phyloP scores from a whole-genome alignment of 2,329 filamentous ascomycete genomes.

The Cladosporium colombiae region DNA sequence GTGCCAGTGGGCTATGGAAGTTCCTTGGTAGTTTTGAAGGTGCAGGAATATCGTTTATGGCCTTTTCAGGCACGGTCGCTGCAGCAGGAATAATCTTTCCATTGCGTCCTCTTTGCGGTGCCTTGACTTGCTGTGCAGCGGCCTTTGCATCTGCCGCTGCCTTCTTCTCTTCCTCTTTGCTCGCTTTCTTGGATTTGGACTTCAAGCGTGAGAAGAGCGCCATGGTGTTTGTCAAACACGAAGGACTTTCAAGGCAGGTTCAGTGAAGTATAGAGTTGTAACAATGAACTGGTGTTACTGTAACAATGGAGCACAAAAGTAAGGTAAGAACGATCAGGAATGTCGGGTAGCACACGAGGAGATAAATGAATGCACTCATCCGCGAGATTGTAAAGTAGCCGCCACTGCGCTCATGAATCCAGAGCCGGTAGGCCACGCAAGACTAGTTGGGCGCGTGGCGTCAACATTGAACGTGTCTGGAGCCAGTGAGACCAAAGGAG shows the following conservation, averaged over 20 bases:
- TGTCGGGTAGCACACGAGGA: not conserved
- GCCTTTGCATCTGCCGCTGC: not conserved
- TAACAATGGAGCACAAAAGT: not conserved
- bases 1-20: not conserved
- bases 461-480: not conserved
- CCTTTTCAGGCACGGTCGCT: not conserved
- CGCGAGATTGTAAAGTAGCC: not conserved
- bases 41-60: not conserved
- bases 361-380: not conserved
- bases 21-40: not conserved
- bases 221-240: not conserved
- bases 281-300: not conserved
- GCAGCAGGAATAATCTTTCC: not conserved
- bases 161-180: slow-evolving; percentile 7
- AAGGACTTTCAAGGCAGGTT: not conserved
- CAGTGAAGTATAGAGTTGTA: not conserved
- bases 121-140: not conserved
- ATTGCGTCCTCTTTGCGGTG: slow-evolving; percentile 1
- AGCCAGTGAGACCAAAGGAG: slow-evolving; percentile 1
- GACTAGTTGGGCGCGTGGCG: slow-evolving; percentile 3
- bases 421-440: not conserved
- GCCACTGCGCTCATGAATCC: not conserved
- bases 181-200: slow-evolving; percentile 13
- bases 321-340: not conserved
- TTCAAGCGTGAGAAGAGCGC: slow-evolving; percentile 15